phyloP scores from a whole-genome alignment of 2,329 filamentous ascomycete genomes.

The Aureobasidium sp. region DNA sequence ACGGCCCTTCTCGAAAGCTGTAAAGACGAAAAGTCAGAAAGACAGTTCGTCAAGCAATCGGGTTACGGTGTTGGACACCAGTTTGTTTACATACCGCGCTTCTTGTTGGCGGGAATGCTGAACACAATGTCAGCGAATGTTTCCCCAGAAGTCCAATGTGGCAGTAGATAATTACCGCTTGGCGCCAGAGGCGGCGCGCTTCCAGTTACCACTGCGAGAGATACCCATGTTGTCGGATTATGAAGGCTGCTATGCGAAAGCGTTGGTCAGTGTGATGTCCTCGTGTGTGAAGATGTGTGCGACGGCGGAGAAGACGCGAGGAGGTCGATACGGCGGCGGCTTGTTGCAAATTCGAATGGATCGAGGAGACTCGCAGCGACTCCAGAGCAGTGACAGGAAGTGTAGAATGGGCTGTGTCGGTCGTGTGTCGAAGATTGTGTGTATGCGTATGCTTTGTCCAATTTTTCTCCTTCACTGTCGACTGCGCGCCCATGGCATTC shows the following conservation, averaged over 20 bases:
- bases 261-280: background rate
- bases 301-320: background rate
- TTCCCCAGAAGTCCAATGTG: background rate
- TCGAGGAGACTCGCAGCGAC: background rate
- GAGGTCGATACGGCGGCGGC: background rate
- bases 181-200: slow-evolving; percentile 97
- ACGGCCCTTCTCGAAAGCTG: slow-evolving; percentile 99
- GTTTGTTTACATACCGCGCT: slow-evolving; percentile 41
- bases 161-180: slow-evolving; percentile 43
- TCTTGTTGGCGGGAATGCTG: slow-evolving; percentile 47
- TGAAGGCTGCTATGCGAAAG: slow-evolving; percentile 29
- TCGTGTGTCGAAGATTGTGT: background rate
- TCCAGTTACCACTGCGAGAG: slow-evolving; percentile 99
- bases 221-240: slow-evolving; percentile 62
- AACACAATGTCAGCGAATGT: background rate
- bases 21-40: slow-evolving; percentile 43
- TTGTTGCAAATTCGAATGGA: background rate
- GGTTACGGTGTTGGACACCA: slow-evolving; percentile 29
- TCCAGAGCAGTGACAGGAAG: background rate
- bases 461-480: background rate
- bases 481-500: background rate
- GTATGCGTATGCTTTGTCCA: background rate
- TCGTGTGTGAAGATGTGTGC: background rate
- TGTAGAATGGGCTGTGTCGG: background rate
- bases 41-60: slow-evolving; percentile 55